Evolutionary conservation across 2,329 filamentous ascomycete species (phyloP).

Genomic region (Neocatenulostroma microsporum): DNA sequence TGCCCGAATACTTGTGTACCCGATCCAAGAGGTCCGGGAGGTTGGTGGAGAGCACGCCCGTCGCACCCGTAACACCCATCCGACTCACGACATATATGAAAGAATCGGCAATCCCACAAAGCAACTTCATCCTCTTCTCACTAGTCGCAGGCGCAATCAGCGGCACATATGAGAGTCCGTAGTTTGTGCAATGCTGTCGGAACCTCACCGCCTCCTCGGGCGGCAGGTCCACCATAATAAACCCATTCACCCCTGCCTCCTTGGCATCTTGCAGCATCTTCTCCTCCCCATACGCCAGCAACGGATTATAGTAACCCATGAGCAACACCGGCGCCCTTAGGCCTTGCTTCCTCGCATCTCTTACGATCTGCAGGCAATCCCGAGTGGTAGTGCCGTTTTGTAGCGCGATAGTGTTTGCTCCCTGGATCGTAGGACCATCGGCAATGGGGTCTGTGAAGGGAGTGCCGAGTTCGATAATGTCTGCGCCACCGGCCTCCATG

Average conservation of each 20-base stretch:
- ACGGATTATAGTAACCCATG: slow-evolving; percentile 99
- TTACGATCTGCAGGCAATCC: slow-evolving; percentile 73
- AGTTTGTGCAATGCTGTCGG: slow-evolving; percentile 71
- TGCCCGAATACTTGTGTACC: slow-evolving; percentile 86
- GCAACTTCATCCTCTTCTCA: slow-evolving; percentile 84
- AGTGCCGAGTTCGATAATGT: slow-evolving; percentile 90
- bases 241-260: slow-evolving; percentile 81
- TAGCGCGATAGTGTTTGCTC: slow-evolving; percentile 80
- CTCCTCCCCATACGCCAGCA: slow-evolving; percentile 91
- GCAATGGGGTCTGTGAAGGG: slow-evolving; percentile 98
- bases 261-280: slow-evolving; percentile 75
- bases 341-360: slow-evolving; percentile 67
- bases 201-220: slow-evolving; percentile 94
- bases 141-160: slow-evolving; percentile 91
- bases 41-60: slow-evolving; percentile 69
- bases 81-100: slow-evolving; percentile 98
- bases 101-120: slow-evolving; percentile 94
- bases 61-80: slow-evolving; percentile 92
- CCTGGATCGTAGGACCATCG: slow-evolving; percentile 95
- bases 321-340: slow-evolving; percentile 76
- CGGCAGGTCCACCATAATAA: slow-evolving; percentile 92
- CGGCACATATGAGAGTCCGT: slow-evolving; percentile 90
- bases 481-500: slow-evolving; percentile 87
- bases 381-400: slow-evolving; percentile 79
- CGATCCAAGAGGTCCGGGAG: slow-evolving; percentile 74